Base-by-base conservation (phyloP, 192 early-diverging fungal genomes). In the Coemansia sp. region DNA sequence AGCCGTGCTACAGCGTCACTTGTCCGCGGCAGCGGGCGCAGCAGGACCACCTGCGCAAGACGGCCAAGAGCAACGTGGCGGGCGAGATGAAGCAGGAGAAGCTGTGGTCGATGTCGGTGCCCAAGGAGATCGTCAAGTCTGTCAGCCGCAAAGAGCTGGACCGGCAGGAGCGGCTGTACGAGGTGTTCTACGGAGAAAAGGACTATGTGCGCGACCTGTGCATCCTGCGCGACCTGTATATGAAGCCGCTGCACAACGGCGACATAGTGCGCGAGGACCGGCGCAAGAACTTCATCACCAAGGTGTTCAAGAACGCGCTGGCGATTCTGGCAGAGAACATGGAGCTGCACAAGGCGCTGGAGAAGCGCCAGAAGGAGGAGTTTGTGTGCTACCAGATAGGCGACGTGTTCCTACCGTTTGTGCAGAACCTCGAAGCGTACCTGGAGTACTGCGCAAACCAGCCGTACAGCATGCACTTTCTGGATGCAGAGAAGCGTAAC, bases 81-180 rank as follows among this genome's bases (percentile, higher is more conserved):
- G 60, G 67, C n/a, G 70, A 79, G 63, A 69, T 79, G 75, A 79
- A 89, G 80, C 82, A 91, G 59, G 83, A 89, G 48, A 85, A 86
- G 53, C 77, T 91, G 56, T 98, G 96, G 96, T 85, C 87, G 31
- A 88, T 84, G 45, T 87, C 88, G 4, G 94, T 96, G 15, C 86
- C 94, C 14, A 82, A 83, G 62, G 82, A 86, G 14, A 79, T 96
- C 27, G 65, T 87, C 7, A 86, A 89, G 56, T 83, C 85, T 0
- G 81, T 94, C 6, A 87, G 87, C 15, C 76, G 86, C 36, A 62
- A 83, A 31, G 94, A 98, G 65, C 85, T 89, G 53, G 91, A 92
- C 63, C 86, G 95, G 0, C 96, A 98, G 67, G 94, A 98, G 75
- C 85, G 87, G 36, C 92, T 98, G 66, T 96, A 88, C 67, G 96